Evolutionary conservation across 2,329 filamentous ascomycete genomes (phyloP), one percentile per base, ranked within the genome.

Genomic region (Fonsecaea pedrosoi): DNA sequence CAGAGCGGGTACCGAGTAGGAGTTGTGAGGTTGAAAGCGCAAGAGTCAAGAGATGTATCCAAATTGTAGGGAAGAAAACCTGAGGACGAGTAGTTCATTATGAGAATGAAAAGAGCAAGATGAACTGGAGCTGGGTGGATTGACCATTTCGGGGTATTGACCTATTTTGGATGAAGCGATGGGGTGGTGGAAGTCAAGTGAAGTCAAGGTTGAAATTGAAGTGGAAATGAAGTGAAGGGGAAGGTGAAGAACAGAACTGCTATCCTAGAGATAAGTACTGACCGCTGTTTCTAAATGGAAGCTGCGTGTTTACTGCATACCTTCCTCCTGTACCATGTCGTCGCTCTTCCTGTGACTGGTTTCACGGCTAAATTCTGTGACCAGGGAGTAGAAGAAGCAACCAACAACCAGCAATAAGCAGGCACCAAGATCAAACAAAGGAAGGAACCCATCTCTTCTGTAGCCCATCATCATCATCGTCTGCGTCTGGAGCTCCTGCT

Each of bases 321-420:
- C 40, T n/a, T 25, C 25, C 25, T 25, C 25, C 25, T 25, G 25
- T 25, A 25, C 25, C 25, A 25, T 9, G 13, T 13, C 12, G 8
- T 10, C 37, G 7, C 2, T 15, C 40, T 50, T 10, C 1, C 40
- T 38, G 38, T 18, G 38, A n/a, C 38, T 12, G 30, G 3, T 54
- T 40, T 38, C 58, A 61, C 59, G 48, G 59, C 59, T 61, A 61
- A 61, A 54, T 54, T 48, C 58, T 53, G 21, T 25, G 42, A 60
- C 42, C 42, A 60, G 4, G 32, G 45, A 37, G 13, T 25, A 53
- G 18, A 9, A 53, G 48, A 15, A 18, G 45, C 45, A 50, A 25
- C 25, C 25, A 25, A 25, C 25, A 25, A 25, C 25, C 25, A 25
- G 25, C 37, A 38, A 38, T 38, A 7, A 8, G 37, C 37, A 38